These are phyloP conservation scores for Saccharomyces hybrid DNA, from an alignment of 1,139 yeast genomes.

Conservation along the genomic window DNA sequence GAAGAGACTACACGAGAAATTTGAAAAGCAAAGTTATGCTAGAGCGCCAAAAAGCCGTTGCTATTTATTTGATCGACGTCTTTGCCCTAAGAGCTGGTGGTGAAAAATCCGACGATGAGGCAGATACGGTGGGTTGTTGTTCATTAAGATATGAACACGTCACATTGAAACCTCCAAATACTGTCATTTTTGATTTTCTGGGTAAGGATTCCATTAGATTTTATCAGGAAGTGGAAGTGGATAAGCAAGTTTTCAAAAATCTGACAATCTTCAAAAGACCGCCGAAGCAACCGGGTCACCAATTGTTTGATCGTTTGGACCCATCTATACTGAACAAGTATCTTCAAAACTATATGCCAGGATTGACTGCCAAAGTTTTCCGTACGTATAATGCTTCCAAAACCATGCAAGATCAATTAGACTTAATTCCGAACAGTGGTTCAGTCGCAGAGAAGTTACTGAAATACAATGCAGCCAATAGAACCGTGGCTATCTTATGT, in stretches of 20 bases:
- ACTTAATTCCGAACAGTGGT: constrained; percentile 73
- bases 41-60: constrained; percentile 89
- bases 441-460: constrained; percentile 83
- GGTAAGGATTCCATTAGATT: constrained; percentile 95
- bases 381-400: constrained; percentile 96
- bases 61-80: constrained; percentile 87
- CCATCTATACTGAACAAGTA: constrained; percentile 80
- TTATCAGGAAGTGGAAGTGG: constrained; percentile 89
- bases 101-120: constrained; percentile 94
- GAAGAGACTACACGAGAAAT: constrained; percentile 66
- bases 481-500: constrained; percentile 92
- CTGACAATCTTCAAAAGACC: constrained; percentile 76
- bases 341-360: constrained; percentile 84
- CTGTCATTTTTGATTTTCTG: constrained; percentile 83
- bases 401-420: constrained; percentile 93
- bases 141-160: constrained; percentile 86
- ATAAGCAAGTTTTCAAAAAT: constrained; percentile 81
- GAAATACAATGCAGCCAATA: constrained; percentile 86
- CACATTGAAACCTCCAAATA: constrained; percentile 76
- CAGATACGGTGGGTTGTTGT: constrained; percentile 98
- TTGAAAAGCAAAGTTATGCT: constrained; percentile 73
- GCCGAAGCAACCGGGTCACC: constrained; percentile 89
- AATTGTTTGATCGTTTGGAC: constrained; percentile 81
- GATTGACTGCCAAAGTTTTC: constrained; percentile 91
- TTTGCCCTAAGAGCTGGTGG: constrained; percentile 98